A percentile compares a stretch with the other conserved stretches of the same genome.
phyloP scores from a whole-genome alignment of 345 rosid genomes.

The Geranium rotundifolium region DNA sequence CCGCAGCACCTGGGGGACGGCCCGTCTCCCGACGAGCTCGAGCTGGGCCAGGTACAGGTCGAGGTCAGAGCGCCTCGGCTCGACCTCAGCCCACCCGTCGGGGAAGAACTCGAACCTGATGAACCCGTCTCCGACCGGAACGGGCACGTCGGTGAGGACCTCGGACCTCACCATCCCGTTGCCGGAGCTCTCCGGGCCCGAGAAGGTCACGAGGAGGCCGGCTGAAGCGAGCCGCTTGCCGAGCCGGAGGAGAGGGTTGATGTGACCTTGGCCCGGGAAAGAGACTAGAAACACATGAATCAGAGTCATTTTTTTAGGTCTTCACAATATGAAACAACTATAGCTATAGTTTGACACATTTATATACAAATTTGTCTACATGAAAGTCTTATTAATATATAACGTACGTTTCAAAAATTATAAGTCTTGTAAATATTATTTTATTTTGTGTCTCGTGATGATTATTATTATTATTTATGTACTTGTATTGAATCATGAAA shows the following conservation, averaged over 20 bases:
- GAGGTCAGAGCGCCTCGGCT: constrained; percentile 27
- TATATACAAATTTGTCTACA: too few species aligned
- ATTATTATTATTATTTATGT: too few species aligned
- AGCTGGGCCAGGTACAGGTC: constrained; percentile 34
- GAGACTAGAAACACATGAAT: constrained; percentile 30
- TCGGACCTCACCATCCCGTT: constrained; percentile 20
- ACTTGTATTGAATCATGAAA: too few species aligned
- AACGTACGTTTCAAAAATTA: too few species aligned
- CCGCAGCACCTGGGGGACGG: constrained; percentile 34
- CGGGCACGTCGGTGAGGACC: constrained; percentile 16
- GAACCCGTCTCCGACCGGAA: constrained; percentile 52
- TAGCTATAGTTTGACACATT: too few species aligned
- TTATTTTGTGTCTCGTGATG: too few species aligned
- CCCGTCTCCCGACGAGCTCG: constrained; percentile 36
- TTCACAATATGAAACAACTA: too few species aligned
- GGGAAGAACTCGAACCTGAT: constrained; percentile 62
- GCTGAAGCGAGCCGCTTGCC: constrained; percentile 27
- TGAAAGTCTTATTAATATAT: too few species aligned
- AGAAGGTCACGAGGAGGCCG: constrained; percentile 31
- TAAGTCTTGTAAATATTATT: too few species aligned
- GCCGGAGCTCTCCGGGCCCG: constrained; percentile 23
- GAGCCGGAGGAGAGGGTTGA: constrained; percentile 33
- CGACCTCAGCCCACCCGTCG: constrained; percentile 48
- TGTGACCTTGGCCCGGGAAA: constrained; percentile 30
- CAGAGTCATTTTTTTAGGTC: too few species aligned